Base-by-base conservation (phyloP, 176 grass and related monocot species). In the Carex scoparia region DNA sequence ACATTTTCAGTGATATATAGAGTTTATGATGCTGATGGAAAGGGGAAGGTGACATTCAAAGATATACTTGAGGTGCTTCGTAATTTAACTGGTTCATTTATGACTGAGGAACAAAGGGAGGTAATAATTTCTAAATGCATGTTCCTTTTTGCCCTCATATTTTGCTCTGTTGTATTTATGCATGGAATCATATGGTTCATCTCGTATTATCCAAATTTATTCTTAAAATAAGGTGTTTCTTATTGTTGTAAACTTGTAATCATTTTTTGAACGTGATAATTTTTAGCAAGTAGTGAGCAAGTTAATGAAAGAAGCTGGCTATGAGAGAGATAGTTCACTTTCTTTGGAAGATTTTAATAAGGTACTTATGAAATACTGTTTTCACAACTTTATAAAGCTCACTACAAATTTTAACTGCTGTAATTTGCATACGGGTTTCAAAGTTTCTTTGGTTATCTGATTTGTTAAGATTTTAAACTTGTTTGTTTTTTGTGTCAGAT, bases 21-120 rank as follows among this genome's bases (percentile, higher is more conserved):
- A 85, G 86, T 94, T 79, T 98, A 94, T 86, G 91, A 92, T 85
- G 86, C 79, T 84, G 91, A 93, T 87, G 91, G 85, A 75, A 94
- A 93, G 83, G 89, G 92, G 7, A 91, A 88, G 69, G 89, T 98
- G 48, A 93, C 85, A 15, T 98, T 94, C 86, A 93, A 91, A 66
- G 90, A 94, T 59, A 53, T 91, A 62, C 56, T 86, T 63, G 84
- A 94, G 68, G 86, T 93, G 86, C 86, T 88, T 57, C 74, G 59
- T 4, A 88, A 87, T 77, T 78, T 85, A 79, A 91, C 89, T 37
- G 92, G 89, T 7, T 82, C 95, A 72, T 93, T 91, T 72, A 94
- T 98, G 84, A 91, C 89, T 0, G 89, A 90, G 82, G 84, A 81
- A 31, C 89, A 98, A 74, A 94, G 89, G 85, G 87, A 94, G 90